Evolutionary conservation across 1,139 yeast species (phyloP), one percentile per base, ranked within the genome.

Genomic region (Saccharomyces hybrid): DNA sequence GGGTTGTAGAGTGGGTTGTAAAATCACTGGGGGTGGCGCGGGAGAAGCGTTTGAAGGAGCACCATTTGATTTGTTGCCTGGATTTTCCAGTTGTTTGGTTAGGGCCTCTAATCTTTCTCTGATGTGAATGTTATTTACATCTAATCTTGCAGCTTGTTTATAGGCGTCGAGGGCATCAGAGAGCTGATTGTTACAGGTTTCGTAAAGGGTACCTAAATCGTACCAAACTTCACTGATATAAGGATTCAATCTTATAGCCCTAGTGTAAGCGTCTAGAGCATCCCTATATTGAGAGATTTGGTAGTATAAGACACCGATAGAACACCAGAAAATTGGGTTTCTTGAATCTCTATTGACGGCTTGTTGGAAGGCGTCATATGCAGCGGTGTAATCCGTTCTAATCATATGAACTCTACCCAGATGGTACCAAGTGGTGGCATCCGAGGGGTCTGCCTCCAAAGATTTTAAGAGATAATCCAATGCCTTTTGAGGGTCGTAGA

Each of bases 301-400:
- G 71, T 91, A 93, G 74, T 93, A 93, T 57, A 93, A 78, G 9
- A 93, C 98, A 69, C 99, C 99, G 67, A 93, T 93, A 29, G 96
- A 89, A 71, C 99, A 93, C 99, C 99, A 93, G 75, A 93, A 93
- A 1, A 97, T 93, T 55, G 99, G 98, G 70, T 93, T 93, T 68
- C 97, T 80, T 32, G 95, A 86, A 70, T 93, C 99, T 58, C 97
- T 81, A 71, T 93, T 93, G 55, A 93, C 99, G 6, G 99, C 99
- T 70, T 91, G 98, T 74, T 93, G 99, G 79, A 93, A 93, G 0
- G 98, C 95, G 68, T 93, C 98, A 71, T 93, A 93, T 3, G 99
- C 98, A 51, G 95, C 91, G 61, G 93, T 86, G 74, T 90, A 93
- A 70, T 91, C 96, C 60, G 89, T 91, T 64, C 95, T 82, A 49